These are phyloP conservation scores for Xanthoceras sorbifolium DNA, from an alignment of 345 rosid species.

Conservation along the genomic window DNA sequence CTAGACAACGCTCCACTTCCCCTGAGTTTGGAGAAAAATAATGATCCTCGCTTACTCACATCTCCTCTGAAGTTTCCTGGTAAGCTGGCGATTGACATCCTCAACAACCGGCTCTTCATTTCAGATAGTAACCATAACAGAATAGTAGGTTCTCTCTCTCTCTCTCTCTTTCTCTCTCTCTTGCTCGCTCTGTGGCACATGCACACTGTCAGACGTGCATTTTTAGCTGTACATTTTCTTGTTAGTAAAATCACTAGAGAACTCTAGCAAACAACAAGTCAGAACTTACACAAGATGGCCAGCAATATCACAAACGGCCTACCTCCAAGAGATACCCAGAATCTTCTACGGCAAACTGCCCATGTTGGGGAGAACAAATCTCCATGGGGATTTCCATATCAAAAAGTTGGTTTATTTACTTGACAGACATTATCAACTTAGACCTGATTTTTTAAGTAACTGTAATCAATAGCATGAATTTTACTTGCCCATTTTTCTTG, in stretches of 20 bases:
- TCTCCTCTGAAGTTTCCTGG: constrained; percentile 97
- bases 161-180: constrained; percentile 22
- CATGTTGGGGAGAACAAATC: no score
- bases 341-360: no score
- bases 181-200: constrained; percentile 14
- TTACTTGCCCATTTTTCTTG: background rate
- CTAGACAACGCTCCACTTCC: constrained; percentile 72
- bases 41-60: constrained; percentile 67
- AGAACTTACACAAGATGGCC: no score
- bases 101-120: constrained; percentile 87
- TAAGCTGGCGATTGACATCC: constrained; percentile 80
- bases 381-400: no score
- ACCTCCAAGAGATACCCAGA: no score
- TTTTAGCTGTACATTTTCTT: background rate
- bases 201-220: background rate
- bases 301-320: no score
- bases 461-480: background rate
- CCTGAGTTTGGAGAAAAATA: constrained; percentile 75
- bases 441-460: background rate
- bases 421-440: background rate
- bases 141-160: constrained; percentile 54
- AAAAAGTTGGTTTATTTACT: background rate
- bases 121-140: constrained; percentile 98
- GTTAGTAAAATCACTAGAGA: background rate
- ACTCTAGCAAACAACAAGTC: no score